phyloP scores from a whole-genome alignment of 2,329 filamentous ascomycete genomes.

The Fonsecaea nubica region DNA sequence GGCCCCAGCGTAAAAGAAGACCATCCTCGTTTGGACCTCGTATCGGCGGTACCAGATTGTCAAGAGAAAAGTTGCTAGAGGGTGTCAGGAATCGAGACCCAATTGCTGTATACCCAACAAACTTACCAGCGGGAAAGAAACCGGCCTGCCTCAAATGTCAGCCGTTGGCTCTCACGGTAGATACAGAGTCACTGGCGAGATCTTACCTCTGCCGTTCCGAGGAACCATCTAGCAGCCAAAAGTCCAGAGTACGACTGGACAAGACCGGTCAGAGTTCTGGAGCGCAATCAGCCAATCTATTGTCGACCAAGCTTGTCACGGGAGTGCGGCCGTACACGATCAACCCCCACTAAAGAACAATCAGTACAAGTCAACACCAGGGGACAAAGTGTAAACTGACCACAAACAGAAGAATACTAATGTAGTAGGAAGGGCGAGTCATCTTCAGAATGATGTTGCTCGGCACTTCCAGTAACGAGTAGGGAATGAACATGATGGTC shows the following conservation, averaged over 20 bases:
- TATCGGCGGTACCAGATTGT: constrained; percentile 52
- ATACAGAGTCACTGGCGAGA: constrained; percentile 38
- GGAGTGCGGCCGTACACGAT: too few species aligned
- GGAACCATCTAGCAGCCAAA: constrained; percentile 55
- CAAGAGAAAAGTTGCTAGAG: constrained; percentile 28
- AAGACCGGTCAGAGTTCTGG: constrained; percentile 57
- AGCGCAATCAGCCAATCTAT: too few species aligned
- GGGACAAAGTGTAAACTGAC: too few species aligned
- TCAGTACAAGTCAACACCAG: too few species aligned
- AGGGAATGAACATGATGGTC: constrained; percentile 71
- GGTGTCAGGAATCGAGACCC: too few species aligned
- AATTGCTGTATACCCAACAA: too few species aligned
- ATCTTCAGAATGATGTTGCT: constrained; percentile 68
- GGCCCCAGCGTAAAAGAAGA: constrained; percentile 54
- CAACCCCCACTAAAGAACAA: too few species aligned
- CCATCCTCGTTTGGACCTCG: constrained; percentile 51
- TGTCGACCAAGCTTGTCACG: too few species aligned
- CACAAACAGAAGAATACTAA: too few species aligned
- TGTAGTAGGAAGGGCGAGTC: constrained; percentile 34
- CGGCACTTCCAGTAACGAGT: constrained; percentile 61
- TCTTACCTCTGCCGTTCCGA: constrained; percentile 51
- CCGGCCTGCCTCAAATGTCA: constrained; percentile 38
- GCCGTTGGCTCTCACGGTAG: neutral
- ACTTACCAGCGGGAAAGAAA: constrained; percentile 43
- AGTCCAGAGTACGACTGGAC: constrained; percentile 55